A percentile compares a stretch with the other conserved stretches of the same genome.
These are phyloP conservation scores for Neurospora cerealis DNA, from an alignment of 495 filamentous ascomycete species.

Conservation along the genomic window DNA sequence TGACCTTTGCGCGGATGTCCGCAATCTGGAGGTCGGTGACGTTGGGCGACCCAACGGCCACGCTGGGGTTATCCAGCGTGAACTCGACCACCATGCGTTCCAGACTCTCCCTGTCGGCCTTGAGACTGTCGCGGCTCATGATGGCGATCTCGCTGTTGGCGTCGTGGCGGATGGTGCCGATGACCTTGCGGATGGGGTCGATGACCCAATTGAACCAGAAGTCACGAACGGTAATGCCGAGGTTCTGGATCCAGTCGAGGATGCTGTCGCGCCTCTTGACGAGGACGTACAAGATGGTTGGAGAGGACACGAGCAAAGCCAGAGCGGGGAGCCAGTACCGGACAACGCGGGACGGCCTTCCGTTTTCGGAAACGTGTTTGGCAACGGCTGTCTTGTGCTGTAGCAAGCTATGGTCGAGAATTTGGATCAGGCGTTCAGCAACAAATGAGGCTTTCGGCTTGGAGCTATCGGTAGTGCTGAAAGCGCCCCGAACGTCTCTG, in stretches of 20 bases:
- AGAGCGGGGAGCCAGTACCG: slow-evolving; percentile 80
- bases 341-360: slow-evolving; percentile 63
- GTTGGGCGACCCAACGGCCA: slow-evolving; percentile 29
- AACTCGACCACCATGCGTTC: slow-evolving; percentile 98
- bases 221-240: slow-evolving; percentile 68
- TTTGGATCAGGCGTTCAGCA: neutral
- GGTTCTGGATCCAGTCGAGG: slow-evolving; percentile 60
- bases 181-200: slow-evolving; percentile 67
- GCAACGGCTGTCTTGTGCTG: slow-evolving; percentile 44
- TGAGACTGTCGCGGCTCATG: slow-evolving; percentile 83
- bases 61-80: slow-evolving; percentile 61
- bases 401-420: slow-evolving; percentile 38
- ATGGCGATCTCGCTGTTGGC: slow-evolving; percentile 85
- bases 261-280: slow-evolving; percentile 63
- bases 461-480: neutral
- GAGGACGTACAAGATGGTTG: slow-evolving; percentile 68
- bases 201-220: slow-evolving; percentile 97
- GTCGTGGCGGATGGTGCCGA: slow-evolving; percentile 88
- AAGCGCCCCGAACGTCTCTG: neutral
- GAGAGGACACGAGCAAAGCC: slow-evolving; percentile 61
- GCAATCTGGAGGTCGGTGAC: slow-evolving; percentile 51
- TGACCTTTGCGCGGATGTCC: slow-evolving; percentile 63
- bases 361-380: slow-evolving; percentile 45
- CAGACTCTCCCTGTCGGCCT: slow-evolving; percentile 79
- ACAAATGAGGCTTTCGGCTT: neutral